phyloP scores from a whole-genome alignment of 352 stramenopile species.

The Phytophthora hibernalis region DNA sequence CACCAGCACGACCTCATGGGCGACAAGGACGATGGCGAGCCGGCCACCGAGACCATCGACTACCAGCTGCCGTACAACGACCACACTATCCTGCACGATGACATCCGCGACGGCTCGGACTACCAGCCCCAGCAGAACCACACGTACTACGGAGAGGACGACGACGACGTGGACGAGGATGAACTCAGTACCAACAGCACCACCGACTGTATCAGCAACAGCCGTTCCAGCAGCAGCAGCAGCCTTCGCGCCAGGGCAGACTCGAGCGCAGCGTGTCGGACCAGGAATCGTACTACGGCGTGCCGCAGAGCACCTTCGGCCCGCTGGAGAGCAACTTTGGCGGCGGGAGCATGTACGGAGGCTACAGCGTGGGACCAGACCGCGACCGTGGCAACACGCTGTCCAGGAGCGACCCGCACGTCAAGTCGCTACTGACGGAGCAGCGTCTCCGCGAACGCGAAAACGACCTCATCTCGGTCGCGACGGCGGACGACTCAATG shows the following conservation, averaged over 20 bases:
- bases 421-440: constrained; percentile 67
- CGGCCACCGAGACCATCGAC: constrained; percentile 44
- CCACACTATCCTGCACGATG: constrained; percentile 47
- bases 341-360: constrained; percentile 31
- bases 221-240: constrained; percentile 37
- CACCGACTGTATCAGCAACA: constrained; percentile 44
- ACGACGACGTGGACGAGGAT: constrained; percentile 43
- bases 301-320: constrained; percentile 22
- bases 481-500: constrained; percentile 55
- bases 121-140: constrained; percentile 48
- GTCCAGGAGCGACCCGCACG: constrained; percentile 44
- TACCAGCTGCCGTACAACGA: constrained; percentile 50
- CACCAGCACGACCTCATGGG: constrained; percentile 33
- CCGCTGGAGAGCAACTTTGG: constrained; percentile 25
- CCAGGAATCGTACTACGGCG: constrained; percentile 39
- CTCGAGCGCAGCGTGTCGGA: constrained; percentile 39
- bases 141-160: constrained; percentile 42
- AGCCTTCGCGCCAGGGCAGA: constrained; percentile 17
- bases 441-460: constrained; percentile 69
- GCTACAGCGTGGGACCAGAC: constrained; percentile 17
- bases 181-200: constrained; percentile 47
- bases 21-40: constrained; percentile 43
- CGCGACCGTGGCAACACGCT: constrained; percentile 25
- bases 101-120: constrained; percentile 29
- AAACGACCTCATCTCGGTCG: constrained; percentile 69